Evolutionary conservation across 148 eudicot genomes (phyloP).

Genomic region (Fagopyrum homotropicum): DNA sequence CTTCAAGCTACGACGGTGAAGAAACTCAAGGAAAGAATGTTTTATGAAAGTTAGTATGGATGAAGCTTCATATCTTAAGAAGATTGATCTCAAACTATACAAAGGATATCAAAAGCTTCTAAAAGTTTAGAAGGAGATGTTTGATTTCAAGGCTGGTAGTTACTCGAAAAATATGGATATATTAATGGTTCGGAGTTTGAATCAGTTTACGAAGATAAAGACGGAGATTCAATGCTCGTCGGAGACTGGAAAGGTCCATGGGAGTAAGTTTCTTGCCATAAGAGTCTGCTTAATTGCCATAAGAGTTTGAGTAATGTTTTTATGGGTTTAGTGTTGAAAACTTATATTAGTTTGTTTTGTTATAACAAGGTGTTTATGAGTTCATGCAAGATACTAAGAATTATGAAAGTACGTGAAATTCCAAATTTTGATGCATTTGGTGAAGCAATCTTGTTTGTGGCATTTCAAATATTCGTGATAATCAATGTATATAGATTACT

Average conservation of each 20-base stretch:
- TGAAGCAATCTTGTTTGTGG: not conserved
- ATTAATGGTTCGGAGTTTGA: slow-evolving; percentile 47
- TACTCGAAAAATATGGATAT: slow-evolving; percentile 56
- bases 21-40: slow-evolving; percentile 30
- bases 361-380: slow-evolving; percentile 43
- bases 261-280: slow-evolving; percentile 29
- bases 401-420: slow-evolving; percentile 41
- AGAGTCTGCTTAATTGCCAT: too few relatives aligned
- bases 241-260: slow-evolving; percentile 51
- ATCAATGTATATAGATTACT: not conserved
- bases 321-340: not conserved
- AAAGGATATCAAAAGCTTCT: slow-evolving; percentile 42
- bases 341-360: not conserved
- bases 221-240: slow-evolving; percentile 67
- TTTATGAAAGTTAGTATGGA: slow-evolving; percentile 60
- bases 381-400: slow-evolving; percentile 57
- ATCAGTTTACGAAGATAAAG: slow-evolving; percentile 65
- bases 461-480: not conserved
- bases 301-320: not conserved
- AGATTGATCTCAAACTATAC: slow-evolving; percentile 49
- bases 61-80: slow-evolving; percentile 56
- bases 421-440: not conserved
- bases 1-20: slow-evolving; percentile 23
- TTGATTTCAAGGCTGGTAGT: slow-evolving; percentile 43
- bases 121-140: slow-evolving; percentile 50